These are phyloP conservation scores for Dothistroma septosporum DNA, from an alignment of 2,329 filamentous ascomycete species.

Conservation along the genomic window DNA sequence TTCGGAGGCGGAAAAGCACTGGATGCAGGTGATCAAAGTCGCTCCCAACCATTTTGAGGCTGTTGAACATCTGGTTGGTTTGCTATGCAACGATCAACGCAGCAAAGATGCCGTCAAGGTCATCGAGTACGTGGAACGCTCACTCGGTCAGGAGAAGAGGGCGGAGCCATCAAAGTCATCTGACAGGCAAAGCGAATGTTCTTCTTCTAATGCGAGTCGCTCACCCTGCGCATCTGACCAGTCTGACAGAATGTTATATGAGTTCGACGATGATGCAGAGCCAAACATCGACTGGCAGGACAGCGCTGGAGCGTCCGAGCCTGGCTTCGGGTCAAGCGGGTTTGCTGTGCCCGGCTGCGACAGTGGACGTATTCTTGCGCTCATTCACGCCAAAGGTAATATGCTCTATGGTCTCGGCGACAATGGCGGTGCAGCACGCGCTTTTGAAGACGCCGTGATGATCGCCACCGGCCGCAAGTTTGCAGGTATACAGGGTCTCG, in stretches of 20 bases:
- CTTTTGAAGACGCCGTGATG: slow-evolving; percentile 91
- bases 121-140: slow-evolving; percentile 77
- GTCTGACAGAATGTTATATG: slow-evolving; percentile 56
- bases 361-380: slow-evolving; percentile 86
- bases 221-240: slow-evolving; percentile 52
- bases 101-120: slow-evolving; percentile 80
- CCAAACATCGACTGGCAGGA: slow-evolving; percentile 38
- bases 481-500: slow-evolving; percentile 70
- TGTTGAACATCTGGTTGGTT: slow-evolving; percentile 85
- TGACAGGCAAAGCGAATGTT: slow-evolving; percentile 57
- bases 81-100: slow-evolving; percentile 76
- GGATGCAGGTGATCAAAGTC: slow-evolving; percentile 76
- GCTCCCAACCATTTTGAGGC: slow-evolving; percentile 90
- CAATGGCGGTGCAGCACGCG: slow-evolving; percentile 71
- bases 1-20: slow-evolving; percentile 79
- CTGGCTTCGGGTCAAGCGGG: slow-evolving; percentile 71
- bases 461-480: slow-evolving; percentile 74
- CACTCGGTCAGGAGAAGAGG: slow-evolving; percentile 53
- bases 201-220: slow-evolving; percentile 51
- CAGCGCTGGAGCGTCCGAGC: slow-evolving; percentile 41
- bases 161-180: slow-evolving; percentile 46
- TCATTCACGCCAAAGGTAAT: slow-evolving; percentile 97
- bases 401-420: slow-evolving; percentile 91
- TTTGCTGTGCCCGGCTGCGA: slow-evolving; percentile 81
- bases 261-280: slow-evolving; percentile 49